Base-by-base conservation (phyloP, 164 flowering plant species). In the Vitis riparia region DNA sequence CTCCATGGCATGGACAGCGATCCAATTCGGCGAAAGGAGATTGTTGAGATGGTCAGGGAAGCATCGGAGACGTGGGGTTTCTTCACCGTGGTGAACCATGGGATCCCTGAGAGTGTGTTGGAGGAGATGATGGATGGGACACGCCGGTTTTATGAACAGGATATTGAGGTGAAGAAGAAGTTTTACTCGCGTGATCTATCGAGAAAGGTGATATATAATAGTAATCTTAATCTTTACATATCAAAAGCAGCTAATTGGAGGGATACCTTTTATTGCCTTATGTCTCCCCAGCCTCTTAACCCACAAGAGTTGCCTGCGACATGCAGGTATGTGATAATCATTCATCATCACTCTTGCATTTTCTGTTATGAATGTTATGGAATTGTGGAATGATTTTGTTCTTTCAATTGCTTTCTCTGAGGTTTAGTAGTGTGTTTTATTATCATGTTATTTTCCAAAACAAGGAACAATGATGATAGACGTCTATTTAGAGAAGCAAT, bases 1-100 rank as follows among this genome's bases (percentile, higher is more conserved):
- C 58, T 77, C 9, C 13, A 66, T 27, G 71, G 72, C 52, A 32
- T 69, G 23, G 59, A 61, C 3, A 44, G 64, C 44, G 68, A 67
- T 57, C 11, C 56, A 23, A 27, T 1, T 7, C 17, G 12, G 9
- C 73, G 65, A 1, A 9, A 8, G 11, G 61, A 70, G 47, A 59
- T 77, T 1, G 53, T 81, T 2, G 66, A 73, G 2, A 5, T 55
- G 56, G 52, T 81, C 8, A 11, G 66, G 4, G 59, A 58, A 2
- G 84, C 87, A 14, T 75, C 74, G 1, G 76, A 75, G 71, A 60
- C 53, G 0, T 83, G 84, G 81, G 87, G 87, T 10, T 80, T 81
- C 67, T 81, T 83, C 55, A 83, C 79, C 61, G 68, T 84, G 55
- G 66, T 84, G 11, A 84, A 84, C 37, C 87, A 84, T 57, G 84